Evolutionary conservation across 345 rosid species (phyloP).

Genomic region (Microcos paniculata): DNA sequence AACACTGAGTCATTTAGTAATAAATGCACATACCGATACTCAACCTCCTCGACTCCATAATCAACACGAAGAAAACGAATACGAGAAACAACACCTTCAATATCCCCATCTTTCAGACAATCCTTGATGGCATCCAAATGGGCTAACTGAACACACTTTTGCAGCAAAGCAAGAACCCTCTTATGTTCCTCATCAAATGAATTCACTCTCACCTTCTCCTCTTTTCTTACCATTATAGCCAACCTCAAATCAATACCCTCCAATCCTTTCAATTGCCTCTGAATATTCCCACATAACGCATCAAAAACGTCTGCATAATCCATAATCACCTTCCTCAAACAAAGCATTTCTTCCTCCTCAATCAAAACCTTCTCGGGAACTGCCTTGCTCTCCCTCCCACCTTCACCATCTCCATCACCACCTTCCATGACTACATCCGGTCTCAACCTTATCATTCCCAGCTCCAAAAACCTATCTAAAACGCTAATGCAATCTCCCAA

Average conservation of each 20-base stretch:
- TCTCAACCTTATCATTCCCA: constrained; percentile 69
- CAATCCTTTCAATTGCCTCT: constrained; percentile 55
- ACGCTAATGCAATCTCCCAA: constrained; percentile 42
- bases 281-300: constrained; percentile 64
- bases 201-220: constrained; percentile 27
- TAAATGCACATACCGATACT: constrained; percentile 53
- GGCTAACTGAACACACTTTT: constrained; percentile 60
- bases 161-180: constrained; percentile 54
- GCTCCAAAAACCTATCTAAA: constrained; percentile 57
- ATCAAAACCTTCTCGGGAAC: constrained; percentile 19
- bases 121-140: constrained; percentile 69
- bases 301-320: constrained; percentile 67
- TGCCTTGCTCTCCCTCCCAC: constrained; percentile 23
- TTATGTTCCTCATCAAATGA: constrained; percentile 41
- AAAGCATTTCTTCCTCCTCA: constrained; percentile 49
- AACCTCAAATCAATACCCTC: constrained; percentile 42
- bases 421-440: constrained; percentile 36
- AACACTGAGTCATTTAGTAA: not conserved
- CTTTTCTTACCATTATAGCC: constrained; percentile 41
- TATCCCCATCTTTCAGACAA: constrained; percentile 45
- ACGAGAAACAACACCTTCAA: constrained; percentile 50
- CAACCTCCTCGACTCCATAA: constrained; percentile 65
- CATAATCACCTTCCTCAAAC: constrained; percentile 54
- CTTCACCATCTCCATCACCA: constrained; percentile 22
- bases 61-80: constrained; percentile 70